A percentile compares a stretch with the other conserved stretches of the same genome.
Conservation (phyloP, 306 rosid genomes). For the Ormosia emarginata region DNA sequence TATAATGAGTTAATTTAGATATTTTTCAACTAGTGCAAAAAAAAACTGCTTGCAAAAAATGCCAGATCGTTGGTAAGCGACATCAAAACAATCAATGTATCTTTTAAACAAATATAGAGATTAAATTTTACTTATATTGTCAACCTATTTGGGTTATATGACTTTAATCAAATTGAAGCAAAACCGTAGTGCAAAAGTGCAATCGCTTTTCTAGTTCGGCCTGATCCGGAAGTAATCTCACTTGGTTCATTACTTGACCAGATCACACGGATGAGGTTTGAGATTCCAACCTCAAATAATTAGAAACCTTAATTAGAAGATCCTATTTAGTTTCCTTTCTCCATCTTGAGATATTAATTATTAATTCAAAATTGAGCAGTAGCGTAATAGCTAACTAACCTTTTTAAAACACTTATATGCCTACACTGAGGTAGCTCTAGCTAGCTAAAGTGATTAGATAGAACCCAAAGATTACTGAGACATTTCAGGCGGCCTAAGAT, state of each 20-base stretch:
- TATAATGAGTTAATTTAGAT: too few relatives aligned
- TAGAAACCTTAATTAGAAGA: background rate
- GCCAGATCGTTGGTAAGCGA: background rate
- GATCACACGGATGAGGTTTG: background rate
- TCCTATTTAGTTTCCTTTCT: background rate
- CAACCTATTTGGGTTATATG: background rate
- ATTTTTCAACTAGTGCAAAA: too few relatives aligned
- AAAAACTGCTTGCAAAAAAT: too few relatives aligned
- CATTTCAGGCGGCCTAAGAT: slow-evolving; percentile 46
- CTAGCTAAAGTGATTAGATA: slow-evolving; percentile 34
- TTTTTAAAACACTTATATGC: background rate
- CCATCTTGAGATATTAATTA: background rate
- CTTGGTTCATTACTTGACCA: background rate
- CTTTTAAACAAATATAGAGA: background rate
- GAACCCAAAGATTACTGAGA: slow-evolving; percentile 37
- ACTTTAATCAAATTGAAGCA: background rate
- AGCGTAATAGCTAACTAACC: background rate
- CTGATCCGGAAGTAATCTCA: background rate
- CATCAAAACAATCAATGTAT: background rate
- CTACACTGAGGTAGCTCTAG: background rate
- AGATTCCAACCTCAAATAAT: background rate
- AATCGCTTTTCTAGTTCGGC: background rate
- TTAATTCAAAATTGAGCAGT: background rate
- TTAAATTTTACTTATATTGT: background rate
- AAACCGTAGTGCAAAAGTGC: background rate